Evolutionary conservation across 2,329 filamentous ascomycete genomes (phyloP).

Genomic region (Diplocarpon mali): DNA sequence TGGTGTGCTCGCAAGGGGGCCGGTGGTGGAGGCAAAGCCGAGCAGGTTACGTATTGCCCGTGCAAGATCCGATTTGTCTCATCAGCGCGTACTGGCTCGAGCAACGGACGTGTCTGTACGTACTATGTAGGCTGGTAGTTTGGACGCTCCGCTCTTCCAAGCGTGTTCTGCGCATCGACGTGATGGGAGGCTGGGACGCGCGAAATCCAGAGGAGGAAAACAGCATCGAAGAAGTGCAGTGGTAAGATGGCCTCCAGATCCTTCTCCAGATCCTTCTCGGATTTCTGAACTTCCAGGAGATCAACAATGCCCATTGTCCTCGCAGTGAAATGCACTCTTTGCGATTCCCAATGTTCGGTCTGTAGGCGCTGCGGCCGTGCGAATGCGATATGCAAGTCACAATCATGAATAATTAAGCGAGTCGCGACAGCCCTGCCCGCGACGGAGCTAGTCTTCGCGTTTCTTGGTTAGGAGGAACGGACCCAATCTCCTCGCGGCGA

Average conservation of each 20-base stretch:
- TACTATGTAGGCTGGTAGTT: neutral
- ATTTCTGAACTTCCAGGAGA: too few species aligned
- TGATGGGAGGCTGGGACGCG: constrained; percentile 14
- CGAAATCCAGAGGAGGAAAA: neutral
- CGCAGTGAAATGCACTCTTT: too few species aligned
- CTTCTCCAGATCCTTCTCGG: too few species aligned
- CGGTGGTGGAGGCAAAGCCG: neutral
- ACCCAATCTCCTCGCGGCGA: constrained; percentile 17
- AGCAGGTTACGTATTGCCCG: neutral
- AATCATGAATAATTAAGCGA: neutral
- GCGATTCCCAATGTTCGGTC: too few species aligned
- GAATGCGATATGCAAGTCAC: too few species aligned
- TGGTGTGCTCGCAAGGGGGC: neutral
- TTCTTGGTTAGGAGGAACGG: constrained; percentile 5
- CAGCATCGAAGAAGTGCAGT: too few species aligned
- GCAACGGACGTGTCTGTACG: neutral
- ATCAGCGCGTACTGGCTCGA: constrained; percentile 14
- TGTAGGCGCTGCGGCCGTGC: too few species aligned
- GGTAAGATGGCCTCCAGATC: too few species aligned
- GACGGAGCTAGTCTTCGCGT: constrained; percentile 11
- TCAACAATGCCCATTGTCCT: too few species aligned
- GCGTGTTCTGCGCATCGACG: constrained; percentile 5
- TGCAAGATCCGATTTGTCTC: constrained; percentile 18
- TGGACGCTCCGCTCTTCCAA: neutral
- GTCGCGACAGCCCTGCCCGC: neutral